phyloP scores from a whole-genome alignment of 2,329 filamentous ascomycete genomes.

The Fusarium mundagurra region DNA sequence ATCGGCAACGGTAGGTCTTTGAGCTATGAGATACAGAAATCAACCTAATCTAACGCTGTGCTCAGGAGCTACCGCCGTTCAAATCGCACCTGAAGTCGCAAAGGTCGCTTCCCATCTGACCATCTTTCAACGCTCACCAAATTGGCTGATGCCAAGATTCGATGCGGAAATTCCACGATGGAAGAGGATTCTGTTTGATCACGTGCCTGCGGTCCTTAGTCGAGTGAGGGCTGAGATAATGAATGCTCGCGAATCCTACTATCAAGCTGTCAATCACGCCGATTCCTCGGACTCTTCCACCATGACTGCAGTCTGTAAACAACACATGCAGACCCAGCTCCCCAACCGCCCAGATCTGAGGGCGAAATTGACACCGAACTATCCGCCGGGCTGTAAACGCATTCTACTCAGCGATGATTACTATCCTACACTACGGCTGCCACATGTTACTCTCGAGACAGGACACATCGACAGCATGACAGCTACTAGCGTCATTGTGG shows the following conservation, averaged over 20 bases:
- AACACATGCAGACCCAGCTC: not conserved
- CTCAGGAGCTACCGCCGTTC: not conserved
- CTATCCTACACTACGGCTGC: not conserved
- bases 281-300: not conserved
- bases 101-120: not conserved
- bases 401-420: not conserved
- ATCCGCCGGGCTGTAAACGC: not conserved
- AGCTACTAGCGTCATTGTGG: not conserved
- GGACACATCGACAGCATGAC: not conserved
- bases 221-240: not conserved
- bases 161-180: not conserved
- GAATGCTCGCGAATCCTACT: not conserved
- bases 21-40: accelerated
- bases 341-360: not conserved
- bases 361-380: not conserved
- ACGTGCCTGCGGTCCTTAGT: accelerated
- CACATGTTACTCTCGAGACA: not conserved
- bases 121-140: not conserved
- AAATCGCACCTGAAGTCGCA: not conserved
- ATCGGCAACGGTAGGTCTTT: not conserved
- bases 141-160: not conserved
- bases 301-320: not conserved
- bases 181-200: not conserved
- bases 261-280: not conserved
- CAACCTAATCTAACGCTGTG: accelerated